Evolutionary conservation across 352 stramenopile species (phyloP).

Genomic region (Globisporangium radiosum): DNA sequence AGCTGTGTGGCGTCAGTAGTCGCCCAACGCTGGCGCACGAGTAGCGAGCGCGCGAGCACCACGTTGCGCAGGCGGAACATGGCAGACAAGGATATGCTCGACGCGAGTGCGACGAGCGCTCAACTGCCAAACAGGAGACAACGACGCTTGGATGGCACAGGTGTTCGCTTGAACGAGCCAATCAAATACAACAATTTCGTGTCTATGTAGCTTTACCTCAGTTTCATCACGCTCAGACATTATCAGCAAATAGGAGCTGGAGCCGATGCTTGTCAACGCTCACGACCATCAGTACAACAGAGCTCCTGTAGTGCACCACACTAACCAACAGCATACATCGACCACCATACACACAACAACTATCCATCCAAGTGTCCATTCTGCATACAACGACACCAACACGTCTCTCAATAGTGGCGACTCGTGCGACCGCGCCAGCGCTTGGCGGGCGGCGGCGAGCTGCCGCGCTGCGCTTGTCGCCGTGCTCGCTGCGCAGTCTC

Average conservation of each 20-base stretch:
- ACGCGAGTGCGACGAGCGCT: too few relatives aligned
- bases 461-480: conserved; percentile 19
- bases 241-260: too few relatives aligned
- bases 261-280: too few relatives aligned
- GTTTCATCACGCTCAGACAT: not conserved
- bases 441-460: conserved; percentile 42
- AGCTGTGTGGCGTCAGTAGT: not conserved
- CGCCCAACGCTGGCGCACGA: not conserved
- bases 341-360: too few relatives aligned
- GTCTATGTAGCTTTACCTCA: not conserved
- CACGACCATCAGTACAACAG: too few relatives aligned
- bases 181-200: not conserved
- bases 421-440: conserved; percentile 50
- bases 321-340: too few relatives aligned
- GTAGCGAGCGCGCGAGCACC: too few relatives aligned
- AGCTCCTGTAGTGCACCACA: too few relatives aligned
- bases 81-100: too few relatives aligned
- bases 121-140: too few relatives aligned
- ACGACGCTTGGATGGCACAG: too few relatives aligned
- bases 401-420: conserved; percentile 19
- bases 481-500: conserved; percentile 17
- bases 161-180: not conserved
- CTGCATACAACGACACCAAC: not conserved
- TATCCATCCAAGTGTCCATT: too few relatives aligned
- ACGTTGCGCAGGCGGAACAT: not conserved